Conservation (phyloP, 2,329 filamentous ascomycete genomes). For the Alternaria gaisen region DNA sequence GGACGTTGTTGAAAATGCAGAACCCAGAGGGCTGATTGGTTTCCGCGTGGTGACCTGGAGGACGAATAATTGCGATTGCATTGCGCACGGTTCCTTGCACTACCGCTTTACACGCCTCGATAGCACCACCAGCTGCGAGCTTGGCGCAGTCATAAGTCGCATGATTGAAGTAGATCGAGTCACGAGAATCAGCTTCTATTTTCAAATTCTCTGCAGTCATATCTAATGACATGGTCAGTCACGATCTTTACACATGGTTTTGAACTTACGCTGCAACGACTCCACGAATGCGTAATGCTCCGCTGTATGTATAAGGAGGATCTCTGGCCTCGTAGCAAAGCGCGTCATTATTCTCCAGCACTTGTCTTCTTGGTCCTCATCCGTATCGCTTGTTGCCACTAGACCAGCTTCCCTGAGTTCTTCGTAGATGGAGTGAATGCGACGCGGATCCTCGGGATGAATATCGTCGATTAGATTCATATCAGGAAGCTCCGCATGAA, state of each 20-base stretch:
- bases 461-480: constrained; percentile 67
- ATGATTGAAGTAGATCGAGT: constrained; percentile 69
- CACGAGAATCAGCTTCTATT: constrained; percentile 64
- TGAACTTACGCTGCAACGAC: constrained; percentile 56
- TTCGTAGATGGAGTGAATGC: constrained; percentile 92
- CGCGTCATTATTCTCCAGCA: constrained; percentile 78
- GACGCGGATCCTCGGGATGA: constrained; percentile 91
- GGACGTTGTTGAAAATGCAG: constrained; percentile 98
- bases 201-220: constrained; percentile 70
- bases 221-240: constrained; percentile 29
- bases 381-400: constrained; percentile 68
- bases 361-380: constrained; percentile 59
- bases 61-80: constrained; percentile 92
- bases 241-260: constrained; percentile 8
- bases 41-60: constrained; percentile 95
- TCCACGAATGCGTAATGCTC: constrained; percentile 83
- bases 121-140: constrained; percentile 89
- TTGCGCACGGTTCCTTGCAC: constrained; percentile 87
- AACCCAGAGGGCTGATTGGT: constrained; percentile 88
- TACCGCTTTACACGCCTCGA: constrained; percentile 95
- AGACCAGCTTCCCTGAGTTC: constrained; percentile 84
- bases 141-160: constrained; percentile 83
- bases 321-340: constrained; percentile 79
- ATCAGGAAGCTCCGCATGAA: constrained; percentile 78
- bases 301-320: constrained; percentile 79